Evolutionary conservation across 2,329 filamentous ascomycete genomes (phyloP).

Genomic region (Chaetomiaceae sp.): DNA sequence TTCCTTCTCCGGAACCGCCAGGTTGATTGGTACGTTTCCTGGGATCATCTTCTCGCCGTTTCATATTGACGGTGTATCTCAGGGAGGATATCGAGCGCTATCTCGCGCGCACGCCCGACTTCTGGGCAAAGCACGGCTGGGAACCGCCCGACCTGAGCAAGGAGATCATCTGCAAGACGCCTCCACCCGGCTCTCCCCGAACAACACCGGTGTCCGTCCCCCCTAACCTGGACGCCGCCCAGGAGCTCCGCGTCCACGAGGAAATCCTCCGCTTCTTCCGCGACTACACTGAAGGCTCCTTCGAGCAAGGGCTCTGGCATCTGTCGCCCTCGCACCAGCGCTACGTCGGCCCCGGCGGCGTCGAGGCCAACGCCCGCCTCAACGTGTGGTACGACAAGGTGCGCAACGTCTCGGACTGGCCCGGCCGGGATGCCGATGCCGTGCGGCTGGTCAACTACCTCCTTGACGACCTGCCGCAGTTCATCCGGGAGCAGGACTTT

Average conservation of each 20-base stretch:
- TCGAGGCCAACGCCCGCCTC: constrained; percentile 17
- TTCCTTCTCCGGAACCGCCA: constrained; percentile 27
- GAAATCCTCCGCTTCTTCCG: constrained; percentile 24
- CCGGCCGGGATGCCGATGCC: constrained; percentile 18
- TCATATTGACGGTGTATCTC: not conserved
- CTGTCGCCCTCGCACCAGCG: constrained; percentile 7
- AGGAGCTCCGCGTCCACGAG: constrained; percentile 19
- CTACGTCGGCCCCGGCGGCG: constrained; percentile 16
- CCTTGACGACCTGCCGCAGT: constrained; percentile 25
- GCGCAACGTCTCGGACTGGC: constrained; percentile 20
- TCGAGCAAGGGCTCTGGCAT: constrained; percentile 24
- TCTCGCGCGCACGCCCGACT: constrained; percentile 27
- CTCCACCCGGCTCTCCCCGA: constrained; percentile 18
- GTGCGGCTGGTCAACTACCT: constrained; percentile 22
- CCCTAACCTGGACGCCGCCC: constrained; percentile 10
- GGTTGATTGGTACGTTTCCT: constrained; percentile 25
- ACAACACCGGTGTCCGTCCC: constrained; percentile 1
- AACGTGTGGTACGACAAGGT: constrained; percentile 24
- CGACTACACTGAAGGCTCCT: constrained; percentile 24
- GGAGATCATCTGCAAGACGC: constrained; percentile 28
- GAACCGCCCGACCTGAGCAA: constrained; percentile 18
- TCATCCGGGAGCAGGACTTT: constrained; percentile 26
- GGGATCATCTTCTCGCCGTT: too few species aligned
- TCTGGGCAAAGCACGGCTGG: constrained; percentile 18
- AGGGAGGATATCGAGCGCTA: constrained; percentile 28